Evolutionary conservation across 352 stramenopile species (phyloP).

Genomic region (Phytophthora capsici): DNA sequence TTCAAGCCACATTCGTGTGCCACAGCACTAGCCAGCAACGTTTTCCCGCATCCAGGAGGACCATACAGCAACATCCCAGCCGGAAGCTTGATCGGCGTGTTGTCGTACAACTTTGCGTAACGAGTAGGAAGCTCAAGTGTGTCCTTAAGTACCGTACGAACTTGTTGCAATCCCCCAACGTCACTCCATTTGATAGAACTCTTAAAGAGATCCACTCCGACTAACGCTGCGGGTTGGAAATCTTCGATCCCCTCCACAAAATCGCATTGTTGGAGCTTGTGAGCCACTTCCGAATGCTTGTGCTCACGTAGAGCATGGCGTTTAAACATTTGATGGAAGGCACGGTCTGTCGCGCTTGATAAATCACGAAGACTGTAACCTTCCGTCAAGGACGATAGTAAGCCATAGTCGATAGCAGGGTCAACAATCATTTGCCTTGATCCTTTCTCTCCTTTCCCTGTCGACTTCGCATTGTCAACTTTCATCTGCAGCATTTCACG

Average conservation of each 20-base stretch:
- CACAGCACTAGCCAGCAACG: slow-evolving; percentile 85
- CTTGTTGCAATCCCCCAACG: slow-evolving; percentile 79
- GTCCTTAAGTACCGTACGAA: slow-evolving; percentile 89
- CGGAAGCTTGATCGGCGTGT: slow-evolving; percentile 82
- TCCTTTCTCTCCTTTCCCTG: slow-evolving; percentile 12
- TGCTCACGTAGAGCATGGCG: slow-evolving; percentile 38
- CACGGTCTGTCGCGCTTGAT: slow-evolving; percentile 65
- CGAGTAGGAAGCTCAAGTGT: slow-evolving; percentile 87
- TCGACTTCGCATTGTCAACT: slow-evolving; percentile 33
- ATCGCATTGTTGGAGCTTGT: slow-evolving; percentile 64
- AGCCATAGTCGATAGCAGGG: slow-evolving; percentile 64
- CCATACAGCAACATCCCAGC: slow-evolving; percentile 91
- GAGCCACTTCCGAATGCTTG: slow-evolving; percentile 5
- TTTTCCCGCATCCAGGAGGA: slow-evolving; percentile 92
- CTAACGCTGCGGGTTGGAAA: slow-evolving; percentile 84
- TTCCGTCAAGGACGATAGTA: slow-evolving; percentile 72
- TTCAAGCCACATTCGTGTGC: slow-evolving; percentile 89
- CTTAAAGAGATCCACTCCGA: slow-evolving; percentile 86
- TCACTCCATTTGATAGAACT: slow-evolving; percentile 89
- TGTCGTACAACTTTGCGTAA: slow-evolving; percentile 84
- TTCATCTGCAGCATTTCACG: slow-evolving; percentile 66
- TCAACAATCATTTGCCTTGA: slow-evolving; percentile 42
- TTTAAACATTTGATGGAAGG: slow-evolving; percentile 72
- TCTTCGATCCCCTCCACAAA: slow-evolving; percentile 77
- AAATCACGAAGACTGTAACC: slow-evolving; percentile 86